Conservation (phyloP, 2,329 filamentous ascomycete genomes). For the Hypoxylon sp. region DNA sequence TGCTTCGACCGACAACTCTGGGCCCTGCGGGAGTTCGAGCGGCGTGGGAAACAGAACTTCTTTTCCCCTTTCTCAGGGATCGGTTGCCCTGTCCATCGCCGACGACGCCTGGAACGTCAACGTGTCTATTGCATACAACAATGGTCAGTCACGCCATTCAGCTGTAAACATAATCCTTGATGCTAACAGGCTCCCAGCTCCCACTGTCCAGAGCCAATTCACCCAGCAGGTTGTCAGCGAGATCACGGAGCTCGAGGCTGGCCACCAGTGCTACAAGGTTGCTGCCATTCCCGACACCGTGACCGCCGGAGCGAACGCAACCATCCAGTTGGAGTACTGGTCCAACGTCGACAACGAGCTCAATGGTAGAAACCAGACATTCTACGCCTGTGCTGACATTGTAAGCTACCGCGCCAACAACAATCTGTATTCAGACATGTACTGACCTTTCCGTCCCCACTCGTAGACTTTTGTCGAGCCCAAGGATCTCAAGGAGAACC, state of each 20-base stretch:
- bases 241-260: constrained; percentile 44
- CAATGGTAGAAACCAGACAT: constrained; percentile 46
- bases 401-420: constrained; percentile 35
- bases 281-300: constrained; percentile 39
- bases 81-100: constrained; percentile 59
- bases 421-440: neutral
- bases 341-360: constrained; percentile 44
- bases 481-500: constrained; percentile 40
- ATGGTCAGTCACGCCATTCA: constrained; percentile 47
- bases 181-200: constrained; percentile 35
- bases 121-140: constrained; percentile 56
- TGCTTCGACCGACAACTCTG: constrained; percentile 57
- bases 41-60: constrained; percentile 56
- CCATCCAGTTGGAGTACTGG: constrained; percentile 50
- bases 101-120: constrained; percentile 60
- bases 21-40: constrained; percentile 58
- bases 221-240: constrained; percentile 43
- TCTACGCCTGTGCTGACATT: constrained; percentile 51
- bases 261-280: constrained; percentile 51
- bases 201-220: constrained; percentile 47
- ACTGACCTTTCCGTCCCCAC: neutral
- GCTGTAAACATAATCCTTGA: neutral
- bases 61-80: constrained; percentile 60
- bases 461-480: constrained; percentile 47
- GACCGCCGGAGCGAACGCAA: constrained; percentile 46